Evolutionary conservation across 768 basidiomycete species (phyloP), one percentile per base, ranked within the genome.

Genomic region (Lentinula edodes): DNA sequence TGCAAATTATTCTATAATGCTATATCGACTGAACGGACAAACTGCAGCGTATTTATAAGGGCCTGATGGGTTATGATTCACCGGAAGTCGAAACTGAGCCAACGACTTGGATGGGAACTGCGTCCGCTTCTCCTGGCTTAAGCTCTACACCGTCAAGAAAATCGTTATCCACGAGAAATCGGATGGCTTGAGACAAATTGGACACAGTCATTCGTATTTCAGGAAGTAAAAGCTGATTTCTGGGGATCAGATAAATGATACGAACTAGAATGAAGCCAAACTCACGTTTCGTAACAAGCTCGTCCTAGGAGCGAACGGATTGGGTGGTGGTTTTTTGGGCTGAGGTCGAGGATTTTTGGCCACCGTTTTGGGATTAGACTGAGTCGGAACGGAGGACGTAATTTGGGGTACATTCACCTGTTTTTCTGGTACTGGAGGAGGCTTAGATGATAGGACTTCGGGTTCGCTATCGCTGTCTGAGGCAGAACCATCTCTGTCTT

Each of bases 121-220:
- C 74, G 50, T 83, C 76, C 3, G 88, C 88, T 71, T 93, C 85
- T 0, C 95, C 95, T 15, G 91, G 89, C 50, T 79, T 82, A 32
- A 89, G 72, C 72, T 97, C 95, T 1, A 96, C 92, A 35, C 83
- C 83, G 50, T 80, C 76, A 39, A 98, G 74, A 73, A 95, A 93
- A 68, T 94, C 87, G 65, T 98, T 97, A 63, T 91, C 90, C 1
- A 92, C 93, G 16, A 96, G 72, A 72, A 97, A 98, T 35, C 83
- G 86, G 64, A 97, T 91, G 5, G 91, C 93, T 71, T 98, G 95
- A 0, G 94, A 94, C 5, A 98, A 79, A 72, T 95, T 95, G 1
- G 93, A 95, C 4, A 95, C 82, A 0, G 95, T 95, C 65, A 91
- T 80, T 34, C 89, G 85, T 42, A 96, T 94, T 70, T 96, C 94